A percentile compares a stretch with the other conserved stretches of the same genome.
phyloP scores from a whole-genome alignment of 2,329 filamentous ascomycete genomes.

The Colletotrichum sp. region DNA sequence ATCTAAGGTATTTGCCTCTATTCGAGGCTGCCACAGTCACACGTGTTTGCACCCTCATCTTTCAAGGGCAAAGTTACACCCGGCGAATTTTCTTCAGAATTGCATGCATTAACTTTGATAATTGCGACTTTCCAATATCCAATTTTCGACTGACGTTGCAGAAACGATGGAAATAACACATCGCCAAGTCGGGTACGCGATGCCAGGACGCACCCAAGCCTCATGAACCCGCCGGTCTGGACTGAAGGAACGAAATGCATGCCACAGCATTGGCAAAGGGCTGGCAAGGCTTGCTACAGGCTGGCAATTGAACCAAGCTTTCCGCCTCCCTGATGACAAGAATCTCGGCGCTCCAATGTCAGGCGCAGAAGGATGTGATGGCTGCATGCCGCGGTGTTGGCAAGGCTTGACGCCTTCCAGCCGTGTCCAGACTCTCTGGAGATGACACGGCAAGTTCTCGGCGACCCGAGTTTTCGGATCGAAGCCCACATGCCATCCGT shows the following conservation, averaged over 20 bases:
- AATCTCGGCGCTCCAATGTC: neutral
- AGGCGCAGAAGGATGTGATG: neutral
- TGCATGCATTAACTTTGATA: neutral
- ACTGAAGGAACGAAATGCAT: neutral
- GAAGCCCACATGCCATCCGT: neutral
- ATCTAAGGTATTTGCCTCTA: neutral
- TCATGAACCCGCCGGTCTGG: neutral
- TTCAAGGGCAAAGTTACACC: neutral
- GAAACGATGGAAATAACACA: neutral
- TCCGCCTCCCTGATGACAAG: neutral
- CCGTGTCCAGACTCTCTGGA: neutral
- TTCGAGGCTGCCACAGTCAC: neutral
- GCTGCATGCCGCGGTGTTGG: conserved; percentile 1
- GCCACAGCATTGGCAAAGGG: neutral
- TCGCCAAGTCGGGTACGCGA: conserved; percentile 8
- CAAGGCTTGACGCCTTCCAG: neutral
- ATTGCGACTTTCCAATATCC: neutral
- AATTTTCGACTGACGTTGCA: neutral
- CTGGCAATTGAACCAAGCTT: neutral
- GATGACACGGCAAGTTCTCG: neutral
- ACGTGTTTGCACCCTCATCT: neutral
- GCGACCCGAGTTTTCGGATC: neutral
- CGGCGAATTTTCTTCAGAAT: neutral
- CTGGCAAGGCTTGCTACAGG: conserved; percentile 1
- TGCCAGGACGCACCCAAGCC: conserved; percentile 16